These are phyloP conservation scores for Termitomyces sp. DNA, from an alignment of 768 basidiomycete genomes.

Conservation along the genomic window DNA sequence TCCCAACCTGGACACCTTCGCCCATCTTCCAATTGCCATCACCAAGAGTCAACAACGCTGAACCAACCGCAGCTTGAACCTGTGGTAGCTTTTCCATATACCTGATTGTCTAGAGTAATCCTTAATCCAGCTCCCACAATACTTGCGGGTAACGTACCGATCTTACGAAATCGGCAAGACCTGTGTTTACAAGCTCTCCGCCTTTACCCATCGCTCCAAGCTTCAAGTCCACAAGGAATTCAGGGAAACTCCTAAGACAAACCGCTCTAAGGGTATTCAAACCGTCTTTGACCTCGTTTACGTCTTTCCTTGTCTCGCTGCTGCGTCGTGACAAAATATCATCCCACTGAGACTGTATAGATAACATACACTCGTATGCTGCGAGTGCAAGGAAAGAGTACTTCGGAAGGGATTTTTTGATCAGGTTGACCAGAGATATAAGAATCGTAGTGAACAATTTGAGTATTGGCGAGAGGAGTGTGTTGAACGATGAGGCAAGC, in stretches of 20 bases:
- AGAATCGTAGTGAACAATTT: constrained; percentile 62
- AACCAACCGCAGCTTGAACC: constrained; percentile 60
- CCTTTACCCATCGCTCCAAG: constrained; percentile 50
- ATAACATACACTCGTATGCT: constrained; percentile 54
- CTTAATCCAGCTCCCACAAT: neutral
- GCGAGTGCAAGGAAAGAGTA: constrained; percentile 78
- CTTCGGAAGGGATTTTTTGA: constrained; percentile 74
- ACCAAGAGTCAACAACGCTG: constrained; percentile 64
- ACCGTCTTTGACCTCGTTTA: constrained; percentile 71
- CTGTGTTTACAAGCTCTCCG: constrained; percentile 52
- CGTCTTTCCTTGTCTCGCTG: constrained; percentile 34
- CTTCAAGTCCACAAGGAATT: constrained; percentile 77
- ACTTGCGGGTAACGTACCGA: constrained; percentile 32
- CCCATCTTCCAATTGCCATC: constrained; percentile 95
- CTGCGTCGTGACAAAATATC: constrained; percentile 51
- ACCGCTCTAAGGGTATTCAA: constrained; percentile 58
- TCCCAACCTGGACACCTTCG: constrained; percentile 65
- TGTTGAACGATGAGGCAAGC: constrained; percentile 53
- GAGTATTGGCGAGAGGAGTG: constrained; percentile 61
- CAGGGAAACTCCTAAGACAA: constrained; percentile 79
- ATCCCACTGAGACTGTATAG: constrained; percentile 62
- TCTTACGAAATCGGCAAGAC: constrained; percentile 55
- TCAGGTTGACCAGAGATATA: constrained; percentile 53
- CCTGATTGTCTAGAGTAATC: constrained; percentile 46
- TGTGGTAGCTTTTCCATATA: constrained; percentile 70